Evolutionary conservation across 2,329 filamentous ascomycete genomes (phyloP).

Genomic region (Botrytis paeoniae): DNA sequence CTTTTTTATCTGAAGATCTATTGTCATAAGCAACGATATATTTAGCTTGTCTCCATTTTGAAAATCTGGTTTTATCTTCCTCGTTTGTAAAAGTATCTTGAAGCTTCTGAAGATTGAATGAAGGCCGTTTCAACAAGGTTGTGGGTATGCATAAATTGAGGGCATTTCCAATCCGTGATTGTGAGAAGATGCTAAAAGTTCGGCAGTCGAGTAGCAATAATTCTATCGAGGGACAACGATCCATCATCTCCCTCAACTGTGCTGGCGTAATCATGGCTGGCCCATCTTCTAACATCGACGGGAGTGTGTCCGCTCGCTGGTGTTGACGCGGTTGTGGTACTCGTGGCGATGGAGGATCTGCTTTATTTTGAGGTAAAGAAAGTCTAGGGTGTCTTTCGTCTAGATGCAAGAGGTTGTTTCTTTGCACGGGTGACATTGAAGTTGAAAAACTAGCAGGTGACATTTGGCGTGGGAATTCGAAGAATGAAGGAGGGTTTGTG

Average conservation of each 20-base stretch:
- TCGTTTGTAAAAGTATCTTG: conserved; percentile 79
- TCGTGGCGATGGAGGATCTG: conserved; percentile 42
- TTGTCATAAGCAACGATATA: conserved; percentile 87
- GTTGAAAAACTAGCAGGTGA: conserved; percentile 45
- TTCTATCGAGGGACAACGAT: conserved; percentile 39
- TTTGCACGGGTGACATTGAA: conserved; percentile 29
- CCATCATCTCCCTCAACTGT: conserved; percentile 56
- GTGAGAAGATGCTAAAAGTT: conserved; percentile 77
- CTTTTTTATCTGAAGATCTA: conserved; percentile 71
- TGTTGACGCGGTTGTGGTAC: conserved; percentile 27
- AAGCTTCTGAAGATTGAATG: conserved; percentile 85
- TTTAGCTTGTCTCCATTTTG: conserved; percentile 69
- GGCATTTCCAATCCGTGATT: conserved; percentile 72
- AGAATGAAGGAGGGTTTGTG: conserved; percentile 35
- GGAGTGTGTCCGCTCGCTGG: conserved; percentile 52
- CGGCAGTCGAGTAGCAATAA: conserved; percentile 77
- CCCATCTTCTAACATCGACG: conserved; percentile 46
- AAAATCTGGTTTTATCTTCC: conserved; percentile 67
- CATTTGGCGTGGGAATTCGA: conserved; percentile 46
- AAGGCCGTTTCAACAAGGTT: conserved; percentile 84
- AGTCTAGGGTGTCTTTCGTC: conserved; percentile 54
- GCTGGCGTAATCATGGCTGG: conserved; percentile 53
- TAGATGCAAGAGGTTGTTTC: conserved; percentile 35
- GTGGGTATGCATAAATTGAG: conserved; percentile 94
- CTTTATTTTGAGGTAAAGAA: conserved; percentile 50